Evolutionary conservation across 768 basidiomycete genomes (phyloP).

Genomic region (Gyrodon lividus): DNA sequence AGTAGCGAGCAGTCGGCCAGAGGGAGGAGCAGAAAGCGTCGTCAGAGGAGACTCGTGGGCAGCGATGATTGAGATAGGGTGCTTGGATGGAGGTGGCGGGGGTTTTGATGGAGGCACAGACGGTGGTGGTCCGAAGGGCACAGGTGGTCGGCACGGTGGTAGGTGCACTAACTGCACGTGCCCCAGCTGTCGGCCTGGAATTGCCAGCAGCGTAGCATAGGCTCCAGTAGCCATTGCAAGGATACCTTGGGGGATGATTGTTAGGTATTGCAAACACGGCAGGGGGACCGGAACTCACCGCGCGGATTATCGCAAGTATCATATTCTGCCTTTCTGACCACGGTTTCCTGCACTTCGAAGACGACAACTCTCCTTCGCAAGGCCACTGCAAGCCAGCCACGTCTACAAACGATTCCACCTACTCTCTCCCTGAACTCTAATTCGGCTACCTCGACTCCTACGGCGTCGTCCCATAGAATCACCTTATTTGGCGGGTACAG

Average conservation of each 20-base stretch:
- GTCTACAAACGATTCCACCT: conserved; percentile 72
- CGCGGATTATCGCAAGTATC: conserved; percentile 85
- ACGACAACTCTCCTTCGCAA: conserved; percentile 76
- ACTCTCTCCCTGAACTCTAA: conserved; percentile 87
- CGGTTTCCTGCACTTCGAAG: conserved; percentile 64
- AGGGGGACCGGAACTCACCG: conserved; percentile 46
- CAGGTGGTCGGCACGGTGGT: conserved; percentile 70
- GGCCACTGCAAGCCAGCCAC: conserved; percentile 83
- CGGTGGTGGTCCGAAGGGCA: conserved; percentile 54
- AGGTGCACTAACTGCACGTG: conserved; percentile 88
- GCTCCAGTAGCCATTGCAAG: conserved; percentile 77
- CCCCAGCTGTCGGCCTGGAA: conserved; percentile 82
- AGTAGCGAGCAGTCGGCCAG: conserved; percentile 79
- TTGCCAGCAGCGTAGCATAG: conserved; percentile 77
- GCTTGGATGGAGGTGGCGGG: conserved; percentile 55
- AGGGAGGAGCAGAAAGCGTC: conserved; percentile 73
- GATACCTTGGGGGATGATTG: conserved; percentile 51
- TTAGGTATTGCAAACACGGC: conserved; percentile 7
- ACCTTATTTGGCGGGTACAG: conserved; percentile 92
- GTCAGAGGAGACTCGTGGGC: conserved; percentile 82
- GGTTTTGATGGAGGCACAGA: conserved; percentile 52
- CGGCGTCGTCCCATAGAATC: conserved; percentile 82
- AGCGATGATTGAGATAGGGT: conserved; percentile 75
- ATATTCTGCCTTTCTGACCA: conserved; percentile 71
- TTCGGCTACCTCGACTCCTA: conserved; percentile 78